Evolutionary conservation across 1,284 basidiomycete genomes (phyloP).

Genomic region (Inonotus hispidus): DNA sequence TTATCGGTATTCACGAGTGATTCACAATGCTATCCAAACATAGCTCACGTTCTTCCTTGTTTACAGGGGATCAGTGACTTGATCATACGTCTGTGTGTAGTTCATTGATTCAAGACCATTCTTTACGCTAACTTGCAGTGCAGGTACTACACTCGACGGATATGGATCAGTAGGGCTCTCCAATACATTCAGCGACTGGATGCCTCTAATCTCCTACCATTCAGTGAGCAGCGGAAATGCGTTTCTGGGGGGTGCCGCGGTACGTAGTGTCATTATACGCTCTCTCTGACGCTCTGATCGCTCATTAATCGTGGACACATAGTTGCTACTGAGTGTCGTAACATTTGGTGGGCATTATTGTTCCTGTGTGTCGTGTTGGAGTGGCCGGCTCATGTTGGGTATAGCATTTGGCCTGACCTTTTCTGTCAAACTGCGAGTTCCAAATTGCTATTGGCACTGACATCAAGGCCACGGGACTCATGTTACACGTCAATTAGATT

Average conservation of each 20-base stretch:
- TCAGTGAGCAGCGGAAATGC: neutral
- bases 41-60: neutral
- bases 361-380: neutral
- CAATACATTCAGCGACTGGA: neutral
- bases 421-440: neutral
- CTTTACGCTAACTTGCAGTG: neutral
- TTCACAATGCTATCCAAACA: neutral
- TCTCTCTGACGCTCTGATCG: neutral
- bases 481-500: neutral
- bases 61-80: neutral
- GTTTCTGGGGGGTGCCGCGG: neutral
- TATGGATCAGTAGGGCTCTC: neutral
- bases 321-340: neutral
- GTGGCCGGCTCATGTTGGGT: neutral
- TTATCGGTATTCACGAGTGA: no score
- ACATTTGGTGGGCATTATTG: neutral
- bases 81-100: neutral
- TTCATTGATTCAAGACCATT: neutral
- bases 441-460: neutral
- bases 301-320: neutral
- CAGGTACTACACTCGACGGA: neutral
- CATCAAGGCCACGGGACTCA: neutral
- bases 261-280: neutral
- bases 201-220: neutral
- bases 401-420: neutral